A percentile compares a stretch with the other conserved stretches of the same genome.
These are phyloP conservation scores for Annulohypoxylon bovei DNA, from an alignment of 495 filamentous ascomycete genomes.

Conservation along the genomic window DNA sequence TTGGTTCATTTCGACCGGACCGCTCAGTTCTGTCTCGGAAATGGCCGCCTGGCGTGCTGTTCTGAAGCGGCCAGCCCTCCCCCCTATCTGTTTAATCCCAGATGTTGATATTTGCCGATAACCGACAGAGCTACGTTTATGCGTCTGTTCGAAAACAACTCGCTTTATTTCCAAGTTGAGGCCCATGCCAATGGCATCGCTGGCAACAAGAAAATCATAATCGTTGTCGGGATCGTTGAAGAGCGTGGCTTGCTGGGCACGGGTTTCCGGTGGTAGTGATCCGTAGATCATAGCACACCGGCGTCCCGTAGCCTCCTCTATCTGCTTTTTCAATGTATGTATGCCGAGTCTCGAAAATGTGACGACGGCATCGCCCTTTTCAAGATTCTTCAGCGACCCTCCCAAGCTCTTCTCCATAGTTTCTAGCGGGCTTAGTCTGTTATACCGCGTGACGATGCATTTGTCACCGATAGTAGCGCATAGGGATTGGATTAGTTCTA, in stretches of 20 bases:
- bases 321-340: slow-evolving; percentile 78
- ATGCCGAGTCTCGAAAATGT: slow-evolving; percentile 83
- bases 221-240: slow-evolving; percentile 96
- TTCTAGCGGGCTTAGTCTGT: slow-evolving; percentile 81
- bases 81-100: slow-evolving; percentile 93
- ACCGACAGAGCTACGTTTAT: slow-evolving; percentile 69
- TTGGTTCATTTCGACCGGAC: slow-evolving; percentile 41
- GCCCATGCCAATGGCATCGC: slow-evolving; percentile 98
- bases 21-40: slow-evolving; percentile 8
- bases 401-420: slow-evolving; percentile 68
- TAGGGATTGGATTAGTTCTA: slow-evolving; percentile 82
- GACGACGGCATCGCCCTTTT: slow-evolving; percentile 92
- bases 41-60: slow-evolving; percentile 66
- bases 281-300: slow-evolving; percentile 95
- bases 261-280: slow-evolving; percentile 87
- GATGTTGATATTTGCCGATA: slow-evolving; percentile 68
- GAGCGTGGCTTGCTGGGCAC: slow-evolving; percentile 86
- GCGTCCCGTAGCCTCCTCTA: slow-evolving; percentile 77
- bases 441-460: slow-evolving; percentile 80
- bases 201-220: slow-evolving; percentile 93
- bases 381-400: slow-evolving; percentile 69
- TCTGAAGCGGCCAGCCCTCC: slow-evolving; percentile 89
- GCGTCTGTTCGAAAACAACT: slow-evolving; percentile 81
- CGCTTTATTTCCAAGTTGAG: slow-evolving; percentile 93
- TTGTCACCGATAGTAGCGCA: slow-evolving; percentile 84